Evolutionary conservation across 129 eudicot species (phyloP).

Genomic region (Escallonia rubra): DNA sequence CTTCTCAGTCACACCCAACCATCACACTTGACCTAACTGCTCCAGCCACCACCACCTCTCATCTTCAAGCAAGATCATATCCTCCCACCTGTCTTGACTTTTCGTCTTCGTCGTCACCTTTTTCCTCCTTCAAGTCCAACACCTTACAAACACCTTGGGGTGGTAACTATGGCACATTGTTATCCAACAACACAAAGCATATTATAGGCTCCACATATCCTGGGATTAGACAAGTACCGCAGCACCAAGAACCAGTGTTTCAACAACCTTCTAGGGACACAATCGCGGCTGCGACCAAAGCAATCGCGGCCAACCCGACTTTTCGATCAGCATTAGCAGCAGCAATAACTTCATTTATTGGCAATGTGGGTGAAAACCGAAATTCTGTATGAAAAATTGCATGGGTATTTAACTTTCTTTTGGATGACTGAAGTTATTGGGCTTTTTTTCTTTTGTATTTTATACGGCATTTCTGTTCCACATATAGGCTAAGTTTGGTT

Average conservation of each 20-base stretch:
- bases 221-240: conserved; percentile 2
- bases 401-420: no score
- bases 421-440: no score
- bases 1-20: conserved; percentile 74
- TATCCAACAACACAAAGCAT: conserved; percentile 24
- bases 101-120: conserved; percentile 30
- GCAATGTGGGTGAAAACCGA: conserved; percentile 16
- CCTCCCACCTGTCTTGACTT: conserved; percentile 50
- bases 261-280: conserved; percentile 27
- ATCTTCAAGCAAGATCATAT: conserved; percentile 26
- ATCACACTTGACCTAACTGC: conserved; percentile 68
- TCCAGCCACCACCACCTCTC: conserved; percentile 30
- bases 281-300: conserved; percentile 61
- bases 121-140: conserved; percentile 26
- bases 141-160: not conserved
- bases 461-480: no score
- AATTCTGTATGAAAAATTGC: no score
- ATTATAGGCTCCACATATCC: conserved; percentile 17
- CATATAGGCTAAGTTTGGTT: no score
- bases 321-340: conserved; percentile 68
- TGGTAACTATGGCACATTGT: not conserved
- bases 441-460: no score
- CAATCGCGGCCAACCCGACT: conserved; percentile 54
- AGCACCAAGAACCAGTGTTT: conserved; percentile 1
- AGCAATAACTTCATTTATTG: conserved; percentile 56